phyloP scores from a whole-genome alignment of 768 basidiomycete genomes.

The Zangia roseola region DNA sequence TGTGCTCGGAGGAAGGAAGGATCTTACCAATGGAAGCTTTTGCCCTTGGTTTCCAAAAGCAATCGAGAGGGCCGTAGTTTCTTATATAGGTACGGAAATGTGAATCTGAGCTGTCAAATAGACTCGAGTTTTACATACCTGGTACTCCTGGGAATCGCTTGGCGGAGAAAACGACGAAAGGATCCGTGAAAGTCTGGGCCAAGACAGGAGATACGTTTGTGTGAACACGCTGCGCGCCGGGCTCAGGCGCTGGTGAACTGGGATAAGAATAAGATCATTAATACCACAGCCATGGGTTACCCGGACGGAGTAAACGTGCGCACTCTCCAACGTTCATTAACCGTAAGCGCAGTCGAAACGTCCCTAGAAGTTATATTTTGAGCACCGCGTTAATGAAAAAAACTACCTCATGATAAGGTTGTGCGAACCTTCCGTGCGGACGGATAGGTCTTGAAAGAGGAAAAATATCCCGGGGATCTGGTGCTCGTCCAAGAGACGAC shows the following conservation, averaged over 20 bases:
- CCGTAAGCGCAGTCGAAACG: constrained; percentile 81
- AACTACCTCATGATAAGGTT: constrained; percentile 26
- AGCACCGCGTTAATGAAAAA: constrained; percentile 21
- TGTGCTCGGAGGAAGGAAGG: constrained; percentile 22
- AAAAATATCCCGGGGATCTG: constrained; percentile 89
- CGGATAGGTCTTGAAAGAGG: constrained; percentile 91
- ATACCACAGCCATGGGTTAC: constrained; percentile 14
- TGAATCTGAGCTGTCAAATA: constrained; percentile 16
- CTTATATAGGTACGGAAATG: constrained; percentile 36
- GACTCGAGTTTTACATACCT: constrained; percentile 45
- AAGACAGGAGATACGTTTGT: constrained; percentile 71
- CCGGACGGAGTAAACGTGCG: constrained; percentile 40
- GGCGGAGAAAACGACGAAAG: constrained; percentile 86
- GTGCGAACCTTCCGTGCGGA: constrained; percentile 81
- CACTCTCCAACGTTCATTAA: constrained; percentile 91
- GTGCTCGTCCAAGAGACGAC: constrained; percentile 80
- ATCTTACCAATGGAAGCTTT: constrained; percentile 78
- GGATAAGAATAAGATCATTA: constrained; percentile 24
- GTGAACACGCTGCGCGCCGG: constrained; percentile 63
- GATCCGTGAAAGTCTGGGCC: constrained; percentile 79
- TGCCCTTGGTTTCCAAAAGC: constrained; percentile 89
- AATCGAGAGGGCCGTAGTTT: constrained; percentile 87
- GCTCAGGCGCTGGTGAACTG: constrained; percentile 73
- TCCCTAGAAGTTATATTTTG: constrained; percentile 47
- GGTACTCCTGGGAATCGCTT: constrained; percentile 96